phyloP scores from a whole-genome alignment of 345 rosid species.

The Chamaenerion angustifolium region DNA sequence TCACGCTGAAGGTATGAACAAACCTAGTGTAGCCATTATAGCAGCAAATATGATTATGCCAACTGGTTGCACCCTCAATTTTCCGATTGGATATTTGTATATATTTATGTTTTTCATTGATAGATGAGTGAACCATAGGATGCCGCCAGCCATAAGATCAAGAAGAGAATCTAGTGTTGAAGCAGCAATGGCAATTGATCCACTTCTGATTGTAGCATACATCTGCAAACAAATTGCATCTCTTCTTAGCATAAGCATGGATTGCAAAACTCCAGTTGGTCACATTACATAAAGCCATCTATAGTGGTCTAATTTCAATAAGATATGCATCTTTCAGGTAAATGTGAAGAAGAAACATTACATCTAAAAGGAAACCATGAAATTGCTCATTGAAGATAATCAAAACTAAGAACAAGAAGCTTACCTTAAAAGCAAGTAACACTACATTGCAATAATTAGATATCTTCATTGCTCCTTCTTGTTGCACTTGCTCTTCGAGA shows the following conservation, averaged over 20 bases:
- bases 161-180: conserved; percentile 90
- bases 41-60: conserved; percentile 91
- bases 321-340: background rate
- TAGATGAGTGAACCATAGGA: conserved; percentile 85
- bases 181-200: conserved; percentile 92
- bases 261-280: background rate
- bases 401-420: background rate
- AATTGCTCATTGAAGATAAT: background rate
- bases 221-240: conserved; percentile 20
- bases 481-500: conserved; percentile 26
- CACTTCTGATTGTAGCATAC: conserved; percentile 75
- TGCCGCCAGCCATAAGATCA: conserved; percentile 92
- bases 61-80: conserved; percentile 88
- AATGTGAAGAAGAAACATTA: background rate
- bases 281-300: no score
- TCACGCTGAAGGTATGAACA: background rate
- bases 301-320: no score
- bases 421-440: conserved; percentile 61
- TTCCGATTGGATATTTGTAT: conserved; percentile 89
- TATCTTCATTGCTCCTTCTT: conserved; percentile 65
- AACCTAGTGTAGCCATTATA: conserved; percentile 92
- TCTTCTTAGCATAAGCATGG: background rate
- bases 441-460: conserved; percentile 68
- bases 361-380: background rate
- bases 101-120: conserved; percentile 78